These are phyloP conservation scores for Aristolochia fimbriata DNA, from an alignment of 164 flowering plant genomes.

Conservation along the genomic window DNA sequence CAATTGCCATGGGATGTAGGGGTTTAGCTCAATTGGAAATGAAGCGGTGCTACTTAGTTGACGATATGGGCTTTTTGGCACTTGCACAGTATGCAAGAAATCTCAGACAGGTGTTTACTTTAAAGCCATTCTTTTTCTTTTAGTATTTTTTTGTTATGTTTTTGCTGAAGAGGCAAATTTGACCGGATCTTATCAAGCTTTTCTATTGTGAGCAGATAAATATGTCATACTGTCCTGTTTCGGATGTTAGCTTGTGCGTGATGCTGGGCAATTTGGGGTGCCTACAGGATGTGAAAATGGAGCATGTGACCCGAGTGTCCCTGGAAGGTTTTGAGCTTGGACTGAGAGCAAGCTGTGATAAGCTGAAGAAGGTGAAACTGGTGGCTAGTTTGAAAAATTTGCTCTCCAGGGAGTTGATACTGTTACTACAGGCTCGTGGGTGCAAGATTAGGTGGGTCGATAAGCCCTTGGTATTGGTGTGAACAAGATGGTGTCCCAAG, in stretches of 20 bases:
- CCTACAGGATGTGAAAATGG: constrained; percentile 60
- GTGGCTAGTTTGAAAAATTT: constrained; percentile 23
- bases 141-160: neutral
- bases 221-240: constrained; percentile 39
- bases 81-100: constrained; percentile 43
- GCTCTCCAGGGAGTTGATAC: constrained; percentile 40
- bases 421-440: constrained; percentile 36
- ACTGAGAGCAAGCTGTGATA: constrained; percentile 33
- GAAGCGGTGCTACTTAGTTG: constrained; percentile 43
- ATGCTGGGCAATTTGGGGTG: constrained; percentile 50
- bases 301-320: constrained; percentile 37
- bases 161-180: neutral
- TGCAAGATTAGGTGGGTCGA: constrained; percentile 55
- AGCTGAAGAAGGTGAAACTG: constrained; percentile 64
- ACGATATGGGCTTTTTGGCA: constrained; percentile 54
- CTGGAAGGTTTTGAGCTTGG: constrained; percentile 53
- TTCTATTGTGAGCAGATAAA: constrained; percentile 38
- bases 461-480: constrained; percentile 5
- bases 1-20: constrained; percentile 50
- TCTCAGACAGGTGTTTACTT: constrained; percentile 46
- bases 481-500: too few species aligned
- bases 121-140: too few species aligned
- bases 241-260: constrained; percentile 42
- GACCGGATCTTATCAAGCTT: neutral
- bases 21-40: constrained; percentile 48